Evolutionary conservation across 2,329 filamentous ascomycete species (phyloP), one percentile per base, ranked within the genome.

Genomic region (Cladosporium sp.): DNA sequence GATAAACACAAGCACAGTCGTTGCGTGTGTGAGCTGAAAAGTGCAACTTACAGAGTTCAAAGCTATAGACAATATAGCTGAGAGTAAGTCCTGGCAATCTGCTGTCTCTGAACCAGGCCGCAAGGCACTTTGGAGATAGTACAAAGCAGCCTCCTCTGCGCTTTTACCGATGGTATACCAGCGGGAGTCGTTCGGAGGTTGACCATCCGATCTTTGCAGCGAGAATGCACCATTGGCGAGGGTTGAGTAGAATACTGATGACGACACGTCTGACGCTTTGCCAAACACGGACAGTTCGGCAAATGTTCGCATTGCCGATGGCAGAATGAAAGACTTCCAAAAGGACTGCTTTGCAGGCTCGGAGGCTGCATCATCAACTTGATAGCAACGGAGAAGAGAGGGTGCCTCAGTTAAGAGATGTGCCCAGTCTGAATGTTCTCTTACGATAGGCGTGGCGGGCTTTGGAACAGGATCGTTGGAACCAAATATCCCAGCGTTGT

Each of bases 241-340:
- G 13, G 43, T 46, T 8, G 32, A 25, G 43, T 46, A 46, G 19
- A 46, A 46, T 5, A 46, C 22, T 11, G 43, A 46, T 36, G 43
- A 46, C 8, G 43, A 46, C 7, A 36, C 18, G 29, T 46, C 32
- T 3, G 30, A 16, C 2, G 43, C 30, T 36, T 38, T 36, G 11
- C 33, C 32, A n/a, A 46, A 46, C 8, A 46, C 43, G 3, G 43
- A 25, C 8, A 46, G 27, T n/a, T 46, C 43, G 7, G 30, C 43
- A 38, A 46, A 46, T 12, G 32, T 46, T 3, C 43, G 32, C 43
- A 46, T 46, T 15, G 43, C 43, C 4, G 33, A 35, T 27, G 43
- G 43, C 30, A 46, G 9, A 16, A 38, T 30, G 32, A 38, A 46
- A 20, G 33, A 27, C 7, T 20, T 27, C 43, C 43, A 46, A 30